Conservation (phyloP, 2,329 filamentous ascomycete species). For the Akanthomyces uredinophilus region DNA sequence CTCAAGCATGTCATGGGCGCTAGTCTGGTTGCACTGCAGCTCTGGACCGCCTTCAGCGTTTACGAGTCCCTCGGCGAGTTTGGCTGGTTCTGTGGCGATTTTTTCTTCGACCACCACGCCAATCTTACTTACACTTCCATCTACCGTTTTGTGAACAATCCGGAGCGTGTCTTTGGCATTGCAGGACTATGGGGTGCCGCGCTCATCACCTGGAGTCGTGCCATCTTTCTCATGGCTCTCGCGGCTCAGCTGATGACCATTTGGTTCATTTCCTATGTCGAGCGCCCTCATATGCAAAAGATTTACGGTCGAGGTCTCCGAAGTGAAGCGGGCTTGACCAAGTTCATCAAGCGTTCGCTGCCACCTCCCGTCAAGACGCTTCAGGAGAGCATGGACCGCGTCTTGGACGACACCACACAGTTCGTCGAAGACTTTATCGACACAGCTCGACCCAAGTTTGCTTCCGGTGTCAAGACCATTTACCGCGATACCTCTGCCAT, state of each 20-base stretch:
- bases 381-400: constrained; percentile 81
- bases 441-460: constrained; percentile 75
- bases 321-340: constrained; percentile 83
- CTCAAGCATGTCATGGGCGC: constrained; percentile 82
- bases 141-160: constrained; percentile 97
- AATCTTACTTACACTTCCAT: constrained; percentile 94
- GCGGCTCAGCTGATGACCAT: constrained; percentile 81
- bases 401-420: constrained; percentile 79
- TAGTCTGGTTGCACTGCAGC: constrained; percentile 75
- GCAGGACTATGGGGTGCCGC: constrained; percentile 95
- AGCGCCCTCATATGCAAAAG: constrained; percentile 97
- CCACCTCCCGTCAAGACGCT: constrained; percentile 78
- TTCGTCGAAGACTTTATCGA: constrained; percentile 91
- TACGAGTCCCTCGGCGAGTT: constrained; percentile 96
- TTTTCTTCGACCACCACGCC: constrained; percentile 86
- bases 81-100: constrained; percentile 98
- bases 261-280: constrained; percentile 85
- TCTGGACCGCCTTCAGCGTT: constrained; percentile 90
- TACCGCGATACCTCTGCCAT: constrained; percentile 82
- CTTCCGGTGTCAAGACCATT: constrained; percentile 78
- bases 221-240: constrained; percentile 82
- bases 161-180: constrained; percentile 86
- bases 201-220: constrained; percentile 83
- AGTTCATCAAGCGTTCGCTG: constrained; percentile 81
- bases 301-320: constrained; percentile 83